Conservation (phyloP, 2,329 filamentous ascomycete species). For the Diaporthe nobilis region DNA sequence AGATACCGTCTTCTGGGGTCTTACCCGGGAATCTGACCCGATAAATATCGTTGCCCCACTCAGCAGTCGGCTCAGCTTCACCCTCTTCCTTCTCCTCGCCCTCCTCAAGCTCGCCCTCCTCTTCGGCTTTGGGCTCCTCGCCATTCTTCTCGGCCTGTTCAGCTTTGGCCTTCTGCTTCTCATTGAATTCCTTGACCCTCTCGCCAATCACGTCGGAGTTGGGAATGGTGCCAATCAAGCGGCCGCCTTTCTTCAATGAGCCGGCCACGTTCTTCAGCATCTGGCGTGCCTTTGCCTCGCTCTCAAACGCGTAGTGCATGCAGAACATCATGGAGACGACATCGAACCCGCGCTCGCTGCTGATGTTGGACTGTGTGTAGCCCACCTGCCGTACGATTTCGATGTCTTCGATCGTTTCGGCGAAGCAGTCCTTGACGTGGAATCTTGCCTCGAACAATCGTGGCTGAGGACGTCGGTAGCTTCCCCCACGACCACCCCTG, state of each 20-base stretch:
- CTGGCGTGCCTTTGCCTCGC: conserved; percentile 86
- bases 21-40: conserved; percentile 88
- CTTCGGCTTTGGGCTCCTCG: conserved; percentile 54
- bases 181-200: conserved; percentile 83
- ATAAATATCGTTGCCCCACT: conserved; percentile 96
- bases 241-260: conserved; percentile 90
- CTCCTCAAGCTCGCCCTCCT: conserved; percentile 61
- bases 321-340: conserved; percentile 99
- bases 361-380: conserved; percentile 82
- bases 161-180: conserved; percentile 61
- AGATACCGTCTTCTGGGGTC: conserved; percentile 88
- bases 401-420: conserved; percentile 84
- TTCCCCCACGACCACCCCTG: conserved; percentile 61
- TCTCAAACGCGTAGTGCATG: conserved; percentile 99
- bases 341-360: conserved; percentile 87
- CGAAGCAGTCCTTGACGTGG: conserved; percentile 92
- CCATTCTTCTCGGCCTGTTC: conserved; percentile 51
- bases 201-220: conserved; percentile 92
- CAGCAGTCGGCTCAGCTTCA: conserved; percentile 74
- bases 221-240: conserved; percentile 96
- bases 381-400: conserved; percentile 88
- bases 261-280: conserved; percentile 96
- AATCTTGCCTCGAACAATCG: conserved; percentile 89
- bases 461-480: conserved; percentile 61
- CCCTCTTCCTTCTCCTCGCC: conserved; percentile 70